phyloP scores from a whole-genome alignment of 2,329 filamentous ascomycete genomes.

The Albophoma yamanashiensis region DNA sequence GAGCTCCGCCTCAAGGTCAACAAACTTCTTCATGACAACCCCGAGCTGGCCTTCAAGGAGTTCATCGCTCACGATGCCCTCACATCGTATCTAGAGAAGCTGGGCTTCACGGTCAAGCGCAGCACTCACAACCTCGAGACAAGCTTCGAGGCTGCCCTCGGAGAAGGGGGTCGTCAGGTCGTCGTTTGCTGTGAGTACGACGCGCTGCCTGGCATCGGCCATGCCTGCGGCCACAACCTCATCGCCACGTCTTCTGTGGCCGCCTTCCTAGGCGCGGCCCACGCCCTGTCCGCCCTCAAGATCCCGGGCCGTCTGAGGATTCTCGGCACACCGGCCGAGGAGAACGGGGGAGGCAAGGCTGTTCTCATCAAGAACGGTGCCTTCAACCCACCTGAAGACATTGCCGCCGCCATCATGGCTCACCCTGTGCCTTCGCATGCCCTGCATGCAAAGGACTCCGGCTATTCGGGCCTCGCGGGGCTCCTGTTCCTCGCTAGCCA shows the following conservation, averaged over 20 bases:
- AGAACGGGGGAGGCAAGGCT: constrained; percentile 30
- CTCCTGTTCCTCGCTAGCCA: constrained; percentile 19
- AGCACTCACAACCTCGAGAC: constrained; percentile 41
- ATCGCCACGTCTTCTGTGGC: constrained; percentile 29
- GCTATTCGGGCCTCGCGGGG: constrained; percentile 12
- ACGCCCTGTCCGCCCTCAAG: constrained; percentile 17
- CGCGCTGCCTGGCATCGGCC: constrained; percentile 33
- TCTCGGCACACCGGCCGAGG: constrained; percentile 32
- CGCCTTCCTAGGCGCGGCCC: constrained; percentile 26
- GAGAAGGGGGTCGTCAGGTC: constrained; percentile 28
- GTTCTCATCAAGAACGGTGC: constrained; percentile 17
- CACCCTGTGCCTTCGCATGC: constrained; percentile 10
- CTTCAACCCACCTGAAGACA: constrained; percentile 10
- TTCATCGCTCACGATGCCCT: constrained; percentile 39
- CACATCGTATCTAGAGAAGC: constrained; percentile 28
- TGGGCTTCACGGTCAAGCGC: constrained; percentile 33
- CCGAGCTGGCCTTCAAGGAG: constrained; percentile 41
- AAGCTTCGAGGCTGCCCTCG: constrained; percentile 35
- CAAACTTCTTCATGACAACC: constrained; percentile 26
- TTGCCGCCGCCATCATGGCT: constrained; percentile 19
- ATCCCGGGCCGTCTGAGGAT: constrained; percentile 25
- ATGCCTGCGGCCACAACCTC: constrained; percentile 35
- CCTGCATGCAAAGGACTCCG: not conserved
- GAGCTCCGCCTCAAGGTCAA: constrained; percentile 9
- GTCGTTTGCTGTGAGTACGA: constrained; percentile 37